Evolutionary conservation across 2,329 filamentous ascomycete species (phyloP), one percentile per base, ranked within the genome.

Genomic region (Claviceps arundinis): DNA sequence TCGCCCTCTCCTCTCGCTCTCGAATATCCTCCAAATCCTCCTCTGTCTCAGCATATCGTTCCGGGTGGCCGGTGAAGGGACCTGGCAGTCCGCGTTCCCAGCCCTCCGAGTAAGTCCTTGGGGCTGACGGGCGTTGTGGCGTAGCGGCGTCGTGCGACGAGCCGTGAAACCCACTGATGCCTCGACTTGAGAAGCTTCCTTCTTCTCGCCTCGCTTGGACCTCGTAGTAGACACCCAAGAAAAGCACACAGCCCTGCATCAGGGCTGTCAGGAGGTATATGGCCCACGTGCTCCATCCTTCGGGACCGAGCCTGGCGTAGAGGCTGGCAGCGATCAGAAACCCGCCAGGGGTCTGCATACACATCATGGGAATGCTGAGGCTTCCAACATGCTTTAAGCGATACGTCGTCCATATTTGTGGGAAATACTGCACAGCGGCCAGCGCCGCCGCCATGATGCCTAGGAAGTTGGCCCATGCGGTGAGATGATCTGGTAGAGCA

Each of bases 361-460:
- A 86, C 90, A 98, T 97, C 85, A 96, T 97, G 4, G 89, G 85
- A 52, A 98, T 93, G 62, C 89, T 95, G 60, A 98, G 71, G 65
- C 89, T 95, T 51, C 89, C 89, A 2, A 95, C 85, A 60, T 90
- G 84, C 64, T 91, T 86, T 53, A 96, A 73, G 50, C 75, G 78
- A 70, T 87, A 94, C 0, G 93, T 98, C 50, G 87, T 96, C 71
- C 83, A 89, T 57, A 98, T 95, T 69, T 98, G 93, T 0, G 93
- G 93, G 16, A 98, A 73, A 68, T 97, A 98, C 69, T 98, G 93
- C 22, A 97, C 78, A 0, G 81, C 85, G 0, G 93, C 87, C 5
- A 98, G 79, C 1, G 80, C 68, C 0, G 88, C 86, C 17, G 88
- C 82, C 65, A 87, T 80, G 54, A 95, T 72, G 1, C 93, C 93